Evolutionary conservation across 352 stramenopile genomes (phyloP).

Genomic region (Phytophthora sojae): DNA sequence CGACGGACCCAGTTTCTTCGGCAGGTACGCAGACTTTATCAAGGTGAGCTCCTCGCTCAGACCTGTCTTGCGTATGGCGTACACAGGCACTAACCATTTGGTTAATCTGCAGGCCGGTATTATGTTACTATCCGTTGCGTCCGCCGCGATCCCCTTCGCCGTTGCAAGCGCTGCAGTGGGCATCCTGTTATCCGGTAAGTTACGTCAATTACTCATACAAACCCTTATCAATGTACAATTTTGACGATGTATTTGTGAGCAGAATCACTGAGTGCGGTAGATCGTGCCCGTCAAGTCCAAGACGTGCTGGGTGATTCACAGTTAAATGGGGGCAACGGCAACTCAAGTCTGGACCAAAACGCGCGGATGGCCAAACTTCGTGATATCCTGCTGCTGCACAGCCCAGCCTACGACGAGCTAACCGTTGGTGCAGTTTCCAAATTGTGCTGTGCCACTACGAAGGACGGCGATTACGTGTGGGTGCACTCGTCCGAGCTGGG

Average conservation of each 20-base stretch:
- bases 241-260: too few relatives aligned
- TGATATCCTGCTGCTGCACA: neutral
- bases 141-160: neutral
- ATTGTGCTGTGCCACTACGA: neutral
- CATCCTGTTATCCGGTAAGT: neutral
- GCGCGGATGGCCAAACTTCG: neutral
- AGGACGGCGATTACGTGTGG: slow-evolving; percentile 1
- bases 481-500: neutral
- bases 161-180: neutral
- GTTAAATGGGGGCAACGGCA: too few relatives aligned
- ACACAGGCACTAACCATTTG: neutral
- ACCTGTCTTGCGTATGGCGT: too few relatives aligned
- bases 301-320: too few relatives aligned
- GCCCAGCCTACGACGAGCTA: neutral
- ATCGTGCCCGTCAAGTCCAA: too few relatives aligned
- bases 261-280: too few relatives aligned
- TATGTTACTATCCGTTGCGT: neutral
- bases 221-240: too few relatives aligned
- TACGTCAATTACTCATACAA: neutral
- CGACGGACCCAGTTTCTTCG: neutral
- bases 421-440: neutral
- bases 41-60: slow-evolving; percentile 1
- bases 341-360: neutral
- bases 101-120: neutral
- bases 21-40: neutral